Conservation (phyloP, 306 rosid genomes). For the Cucurbita moschata region DNA sequence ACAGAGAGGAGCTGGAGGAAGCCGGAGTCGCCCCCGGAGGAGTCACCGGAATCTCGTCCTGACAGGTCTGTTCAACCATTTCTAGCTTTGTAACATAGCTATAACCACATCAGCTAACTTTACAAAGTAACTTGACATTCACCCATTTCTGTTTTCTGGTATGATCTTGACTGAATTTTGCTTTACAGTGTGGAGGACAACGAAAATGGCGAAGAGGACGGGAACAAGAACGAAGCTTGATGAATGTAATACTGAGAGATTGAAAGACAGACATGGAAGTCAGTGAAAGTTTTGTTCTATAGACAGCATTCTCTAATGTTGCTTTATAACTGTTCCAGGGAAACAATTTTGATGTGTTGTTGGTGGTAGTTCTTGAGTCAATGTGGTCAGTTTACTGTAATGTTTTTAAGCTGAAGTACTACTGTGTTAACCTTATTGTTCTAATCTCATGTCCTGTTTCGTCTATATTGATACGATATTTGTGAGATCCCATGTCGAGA, state of each 20-base stretch:
- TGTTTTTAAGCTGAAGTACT: neutral
- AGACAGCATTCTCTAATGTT: conserved; percentile 1
- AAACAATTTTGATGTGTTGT: conserved; percentile 1
- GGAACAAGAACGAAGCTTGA: neutral
- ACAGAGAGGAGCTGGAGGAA: conserved; percentile 71
- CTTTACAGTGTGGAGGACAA: neutral
- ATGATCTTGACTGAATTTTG: neutral
- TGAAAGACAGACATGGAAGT: neutral
- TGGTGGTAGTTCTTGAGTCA: neutral
- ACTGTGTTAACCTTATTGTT: neutral
- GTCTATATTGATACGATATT: neutral
- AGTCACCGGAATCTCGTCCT: conserved; percentile 25
- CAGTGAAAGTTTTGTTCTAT: neutral
- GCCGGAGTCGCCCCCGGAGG: conserved; percentile 11
- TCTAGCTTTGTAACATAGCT: neutral
- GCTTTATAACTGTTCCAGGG: neutral
- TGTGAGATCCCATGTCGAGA: no score
- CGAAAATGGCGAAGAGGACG: neutral
- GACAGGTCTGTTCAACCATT: neutral
- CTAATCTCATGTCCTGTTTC: neutral
- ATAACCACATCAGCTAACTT: neutral
- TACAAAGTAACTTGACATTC: neutral
- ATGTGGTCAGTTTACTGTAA: neutral
- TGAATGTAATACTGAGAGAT: neutral
- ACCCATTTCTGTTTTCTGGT: neutral